Evolutionary conservation across 148 eudicot genomes (phyloP).

Genomic region (Rhododendron ferrugineum): DNA sequence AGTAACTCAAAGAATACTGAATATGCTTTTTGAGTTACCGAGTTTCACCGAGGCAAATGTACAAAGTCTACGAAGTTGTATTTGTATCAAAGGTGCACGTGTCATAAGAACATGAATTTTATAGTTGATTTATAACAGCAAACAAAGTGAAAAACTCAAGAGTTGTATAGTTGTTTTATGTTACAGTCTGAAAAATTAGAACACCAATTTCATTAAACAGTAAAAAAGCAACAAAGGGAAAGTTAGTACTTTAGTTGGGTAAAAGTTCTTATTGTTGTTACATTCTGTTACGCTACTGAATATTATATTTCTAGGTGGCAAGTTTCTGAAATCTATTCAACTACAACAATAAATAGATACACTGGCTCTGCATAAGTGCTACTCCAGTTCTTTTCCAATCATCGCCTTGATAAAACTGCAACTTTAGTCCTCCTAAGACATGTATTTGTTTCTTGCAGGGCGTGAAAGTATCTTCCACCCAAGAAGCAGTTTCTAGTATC

Average conservation of each 20-base stretch:
- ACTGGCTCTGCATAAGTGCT: not conserved
- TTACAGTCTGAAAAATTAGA: not conserved
- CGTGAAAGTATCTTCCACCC: conserved; percentile 66
- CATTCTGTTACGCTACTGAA: not conserved
- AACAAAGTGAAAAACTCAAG: not conserved
- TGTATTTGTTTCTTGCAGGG: conserved; percentile 46
- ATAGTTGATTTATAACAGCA: not conserved
- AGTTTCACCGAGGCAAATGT: not conserved
- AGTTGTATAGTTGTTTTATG: not conserved
- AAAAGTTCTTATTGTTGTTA: not conserved
- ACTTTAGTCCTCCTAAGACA: not conserved
- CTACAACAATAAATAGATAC: not conserved
- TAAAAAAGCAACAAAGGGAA: not conserved
- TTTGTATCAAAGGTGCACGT: not conserved
- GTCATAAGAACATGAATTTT: not conserved
- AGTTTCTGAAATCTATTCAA: not conserved
- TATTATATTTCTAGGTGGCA: not conserved
- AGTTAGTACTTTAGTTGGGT: not conserved
- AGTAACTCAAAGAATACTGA: not conserved
- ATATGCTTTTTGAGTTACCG: not conserved
- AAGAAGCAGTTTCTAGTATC: conserved; percentile 39
- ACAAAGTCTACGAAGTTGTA: not conserved
- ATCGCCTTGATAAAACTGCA: not conserved
- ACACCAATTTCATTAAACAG: not conserved
- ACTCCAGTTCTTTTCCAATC: not conserved